These are phyloP conservation scores for Crepidotus variabilis DNA, from an alignment of 768 basidiomycete genomes.

Conservation along the genomic window DNA sequence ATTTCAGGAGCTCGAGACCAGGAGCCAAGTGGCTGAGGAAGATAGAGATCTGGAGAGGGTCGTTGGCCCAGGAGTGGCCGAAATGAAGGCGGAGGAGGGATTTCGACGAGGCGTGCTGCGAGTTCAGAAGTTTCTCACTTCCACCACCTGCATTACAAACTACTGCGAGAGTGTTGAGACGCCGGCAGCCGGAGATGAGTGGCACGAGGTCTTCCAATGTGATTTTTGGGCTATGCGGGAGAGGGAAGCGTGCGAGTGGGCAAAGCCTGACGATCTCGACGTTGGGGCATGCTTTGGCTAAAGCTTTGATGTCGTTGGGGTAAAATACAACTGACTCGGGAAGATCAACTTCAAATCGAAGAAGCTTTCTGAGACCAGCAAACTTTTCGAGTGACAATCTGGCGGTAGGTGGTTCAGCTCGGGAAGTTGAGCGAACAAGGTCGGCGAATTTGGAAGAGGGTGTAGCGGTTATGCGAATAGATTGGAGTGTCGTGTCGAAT, in stretches of 20 bases:
- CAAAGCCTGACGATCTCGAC: conserved; percentile 68
- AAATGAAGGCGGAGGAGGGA: conserved; percentile 70
- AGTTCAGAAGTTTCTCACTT: conserved; percentile 39
- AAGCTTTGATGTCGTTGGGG: conserved; percentile 51
- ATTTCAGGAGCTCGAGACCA: conserved; percentile 62
- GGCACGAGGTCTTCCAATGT: conserved; percentile 60
- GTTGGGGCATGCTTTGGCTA: conserved; percentile 62
- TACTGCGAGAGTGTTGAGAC: conserved; percentile 61
- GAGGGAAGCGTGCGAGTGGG: conserved; percentile 63
- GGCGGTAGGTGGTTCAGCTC: conserved; percentile 56
- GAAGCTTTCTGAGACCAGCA: conserved; percentile 46
- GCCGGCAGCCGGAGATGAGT: conserved; percentile 54
- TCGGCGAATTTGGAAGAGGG: conserved; percentile 78
- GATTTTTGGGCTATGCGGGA: conserved; percentile 46
- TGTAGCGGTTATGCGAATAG: conserved; percentile 59
- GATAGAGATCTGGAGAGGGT: conserved; percentile 67
- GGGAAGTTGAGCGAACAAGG: conserved; percentile 70
- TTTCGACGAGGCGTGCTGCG: conserved; percentile 51
- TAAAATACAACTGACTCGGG: conserved; percentile 71
- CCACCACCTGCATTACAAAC: conserved; percentile 58
- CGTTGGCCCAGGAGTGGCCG: conserved; percentile 69
- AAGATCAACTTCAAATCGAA: conserved; percentile 72
- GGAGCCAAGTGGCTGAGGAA: conserved; percentile 79
- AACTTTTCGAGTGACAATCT: conserved; percentile 62
- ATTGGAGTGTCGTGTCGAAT: conserved; percentile 56